phyloP scores from a whole-genome alignment of 108 stramenopile species.

The Craspedostauros australis region DNA sequence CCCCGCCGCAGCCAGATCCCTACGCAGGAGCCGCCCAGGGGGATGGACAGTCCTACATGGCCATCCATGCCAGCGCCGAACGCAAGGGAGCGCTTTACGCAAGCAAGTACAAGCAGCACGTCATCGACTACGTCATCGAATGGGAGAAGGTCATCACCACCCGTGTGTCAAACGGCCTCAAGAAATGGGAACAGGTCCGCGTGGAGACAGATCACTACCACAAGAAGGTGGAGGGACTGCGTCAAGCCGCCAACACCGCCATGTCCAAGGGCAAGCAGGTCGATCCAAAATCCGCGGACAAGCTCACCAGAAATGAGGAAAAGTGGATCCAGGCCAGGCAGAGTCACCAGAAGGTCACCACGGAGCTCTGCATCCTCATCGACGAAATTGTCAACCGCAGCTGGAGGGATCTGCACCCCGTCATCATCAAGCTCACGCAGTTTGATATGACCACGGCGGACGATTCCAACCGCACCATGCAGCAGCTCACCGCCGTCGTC shows the following conservation, averaged over 20 bases:
- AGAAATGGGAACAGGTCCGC: constrained; percentile 58
- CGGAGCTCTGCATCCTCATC: constrained; percentile 60
- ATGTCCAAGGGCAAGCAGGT: constrained; percentile 75
- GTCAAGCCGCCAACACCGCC: constrained; percentile 42
- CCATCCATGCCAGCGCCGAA: constrained; percentile 22
- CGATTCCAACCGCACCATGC: constrained; percentile 51
- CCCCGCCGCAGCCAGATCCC: too few relatives aligned
- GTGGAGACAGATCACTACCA: constrained; percentile 77
- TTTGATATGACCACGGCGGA: constrained; percentile 60
- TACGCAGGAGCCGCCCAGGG: too few relatives aligned
- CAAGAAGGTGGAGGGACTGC: constrained; percentile 61
- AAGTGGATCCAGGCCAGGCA: constrained; percentile 58
- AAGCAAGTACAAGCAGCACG: constrained; percentile 57
- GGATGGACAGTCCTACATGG: constrained; percentile 34
- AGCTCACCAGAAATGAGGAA: constrained; percentile 67
- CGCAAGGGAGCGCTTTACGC: constrained; percentile 45
- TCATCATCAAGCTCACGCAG: constrained; percentile 69
- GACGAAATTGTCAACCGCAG: constrained; percentile 73
- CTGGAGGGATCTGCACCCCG: constrained; percentile 77
- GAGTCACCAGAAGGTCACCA: constrained; percentile 43
- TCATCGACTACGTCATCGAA: constrained; percentile 67
- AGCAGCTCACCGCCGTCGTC: constrained; percentile 37
- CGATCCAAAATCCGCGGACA: constrained; percentile 44
- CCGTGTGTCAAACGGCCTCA: constrained; percentile 42
- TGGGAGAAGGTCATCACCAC: constrained; percentile 72